Evolutionary conservation across 306 rosid genomes (phyloP), one percentile per base, ranked within the genome.

Genomic region (Alnus glutinosa): DNA sequence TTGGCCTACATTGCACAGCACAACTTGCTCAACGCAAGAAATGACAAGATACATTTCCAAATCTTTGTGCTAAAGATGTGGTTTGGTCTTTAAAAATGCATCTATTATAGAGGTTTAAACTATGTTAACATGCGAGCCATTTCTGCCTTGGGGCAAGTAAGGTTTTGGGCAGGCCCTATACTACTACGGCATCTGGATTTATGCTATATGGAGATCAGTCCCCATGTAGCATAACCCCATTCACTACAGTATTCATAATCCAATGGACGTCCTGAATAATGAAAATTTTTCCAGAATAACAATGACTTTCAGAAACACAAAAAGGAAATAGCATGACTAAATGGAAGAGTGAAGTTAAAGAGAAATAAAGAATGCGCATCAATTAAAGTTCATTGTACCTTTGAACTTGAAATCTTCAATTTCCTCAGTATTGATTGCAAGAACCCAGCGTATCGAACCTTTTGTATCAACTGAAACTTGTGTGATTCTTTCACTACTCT

Each of bases 361-460:
- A 74, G 57, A 7, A 37, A 62, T 50, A 36, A 57, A 28, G 9
- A 48, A 34, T n/a, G 23, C 5, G 16, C 13, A 50, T 55, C 9
- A 4, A 30, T 54, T 58, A 16, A 34, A 19, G 32, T 63, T 32
- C n/a, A 19, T 32, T 34, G 36, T 89, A 92, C 98, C 98, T 87
- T 71, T 49, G 67, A 95, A 76, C 64, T 85, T 61, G 78, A 93
- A 95, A 81, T 95, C 96, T 67, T 85, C 83, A 74, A 95, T 90
- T 88, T 93, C 94, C 68, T 89, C 78, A 9, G 87, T 85, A 81
- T 95, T 91, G 83, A 95, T 89, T 5, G 96, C 92, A 47, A 95
- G 96, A 80, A 85, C 75, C 99, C 99, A 93, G 13, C 98, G 99
- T 64, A 85, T 76, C 8, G 99, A 95, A 72, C 87, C 88, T 85